phyloP scores from a whole-genome alignment of 768 basidiomycete species.

The Leccinum barrowsii region DNA sequence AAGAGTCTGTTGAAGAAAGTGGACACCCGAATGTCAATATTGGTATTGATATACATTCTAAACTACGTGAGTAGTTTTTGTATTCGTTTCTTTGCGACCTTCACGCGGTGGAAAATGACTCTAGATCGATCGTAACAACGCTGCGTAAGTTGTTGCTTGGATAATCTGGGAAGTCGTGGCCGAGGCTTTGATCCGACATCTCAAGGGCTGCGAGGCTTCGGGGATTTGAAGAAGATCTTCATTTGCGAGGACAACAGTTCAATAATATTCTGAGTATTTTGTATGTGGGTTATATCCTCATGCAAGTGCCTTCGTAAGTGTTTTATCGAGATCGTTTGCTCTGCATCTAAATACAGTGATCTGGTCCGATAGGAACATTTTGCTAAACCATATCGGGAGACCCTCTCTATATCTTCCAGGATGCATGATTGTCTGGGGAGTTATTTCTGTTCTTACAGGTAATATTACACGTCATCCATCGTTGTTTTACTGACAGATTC shows the following conservation, averaged over 20 bases:
- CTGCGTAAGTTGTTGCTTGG: conserved; percentile 40
- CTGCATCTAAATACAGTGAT: not conserved
- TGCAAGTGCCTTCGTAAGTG: conserved; percentile 75
- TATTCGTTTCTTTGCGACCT: not conserved
- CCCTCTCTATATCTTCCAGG: conserved; percentile 66
- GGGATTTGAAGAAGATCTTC: conserved; percentile 68
- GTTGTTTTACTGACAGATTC: not conserved
- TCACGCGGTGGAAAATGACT: not conserved
- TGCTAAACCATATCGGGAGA: conserved; percentile 60
- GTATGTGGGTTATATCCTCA: conserved; percentile 70
- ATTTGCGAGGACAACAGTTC: conserved; percentile 59
- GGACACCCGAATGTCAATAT: conserved; percentile 34
- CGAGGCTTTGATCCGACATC: not conserved
- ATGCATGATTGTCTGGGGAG: conserved; percentile 73
- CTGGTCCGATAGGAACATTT: conserved; percentile 55
- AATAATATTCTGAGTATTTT: conserved; percentile 64
- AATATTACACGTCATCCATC: conserved; percentile 3
- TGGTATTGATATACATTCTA: conserved; percentile 34
- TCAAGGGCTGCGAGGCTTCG: conserved; percentile 66
- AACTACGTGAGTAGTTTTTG: conserved; percentile 30
- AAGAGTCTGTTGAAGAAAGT: conserved; percentile 38
- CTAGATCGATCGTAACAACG: conserved; percentile 72
- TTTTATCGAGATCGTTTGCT: not conserved
- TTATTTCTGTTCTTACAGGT: conserved; percentile 54
- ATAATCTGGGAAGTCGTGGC: not conserved